Conservation (phyloP, 495 filamentous ascomycete genomes). For the Xylaria venustula region DNA sequence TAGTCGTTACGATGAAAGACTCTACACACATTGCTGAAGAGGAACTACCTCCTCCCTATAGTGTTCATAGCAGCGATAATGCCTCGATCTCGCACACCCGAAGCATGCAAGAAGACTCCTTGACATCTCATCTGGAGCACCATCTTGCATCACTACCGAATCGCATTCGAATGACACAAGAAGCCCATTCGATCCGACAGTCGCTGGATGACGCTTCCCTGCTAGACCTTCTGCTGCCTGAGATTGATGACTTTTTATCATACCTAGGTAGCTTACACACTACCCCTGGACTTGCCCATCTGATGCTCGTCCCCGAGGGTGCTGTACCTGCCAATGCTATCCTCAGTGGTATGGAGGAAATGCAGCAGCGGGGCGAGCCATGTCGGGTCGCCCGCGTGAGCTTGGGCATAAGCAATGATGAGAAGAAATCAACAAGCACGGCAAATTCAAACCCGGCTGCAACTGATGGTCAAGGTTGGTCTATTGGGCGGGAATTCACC, state of each 20-base stretch:
- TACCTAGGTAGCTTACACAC: constrained; percentile 23
- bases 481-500: constrained; percentile 28
- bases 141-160: constrained; percentile 39
- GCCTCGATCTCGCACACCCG: not conserved
- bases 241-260: constrained; percentile 38
- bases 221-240: constrained; percentile 33
- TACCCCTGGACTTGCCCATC: constrained; percentile 27
- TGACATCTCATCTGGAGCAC: constrained; percentile 35
- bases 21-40: constrained; percentile 12
- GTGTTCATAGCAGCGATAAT: not conserved
- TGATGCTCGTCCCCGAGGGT: constrained; percentile 38
- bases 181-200: constrained; percentile 31
- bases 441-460: not conserved
- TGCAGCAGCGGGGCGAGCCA: constrained; percentile 35
- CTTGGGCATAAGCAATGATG: constrained; percentile 23
- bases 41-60: constrained; percentile 36
- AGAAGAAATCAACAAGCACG: constrained; percentile 14
- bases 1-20: constrained; percentile 13
- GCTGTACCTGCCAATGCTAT: constrained; percentile 31
- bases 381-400: constrained; percentile 32
- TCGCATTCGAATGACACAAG: constrained; percentile 34
- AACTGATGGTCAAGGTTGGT: constrained; percentile 20
- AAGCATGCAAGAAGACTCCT: not conserved
- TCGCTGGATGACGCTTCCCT: constrained; percentile 28
- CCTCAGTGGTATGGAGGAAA: constrained; percentile 35